These are phyloP conservation scores for Globisporangium rhizosaccharum DNA, from an alignment of 352 stramenopile species.

Conservation along the genomic window DNA sequence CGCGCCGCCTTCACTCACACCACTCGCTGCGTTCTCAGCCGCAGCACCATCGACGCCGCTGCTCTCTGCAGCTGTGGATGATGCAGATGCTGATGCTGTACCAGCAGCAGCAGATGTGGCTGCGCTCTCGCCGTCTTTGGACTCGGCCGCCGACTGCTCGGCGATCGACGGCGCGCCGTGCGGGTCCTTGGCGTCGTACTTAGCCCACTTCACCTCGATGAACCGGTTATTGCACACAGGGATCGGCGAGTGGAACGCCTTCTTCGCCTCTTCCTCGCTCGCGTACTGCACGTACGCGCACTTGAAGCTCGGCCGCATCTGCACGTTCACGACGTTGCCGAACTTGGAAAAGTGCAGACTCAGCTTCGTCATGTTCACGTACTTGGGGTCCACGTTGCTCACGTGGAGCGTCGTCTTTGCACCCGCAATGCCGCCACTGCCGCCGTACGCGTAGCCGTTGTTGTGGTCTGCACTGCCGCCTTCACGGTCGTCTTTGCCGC, in stretches of 20 bases:
- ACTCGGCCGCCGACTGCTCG: conserved; percentile 28
- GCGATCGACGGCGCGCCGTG: conserved; percentile 36
- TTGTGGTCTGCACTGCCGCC: neutral
- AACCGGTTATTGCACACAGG: conserved; percentile 89
- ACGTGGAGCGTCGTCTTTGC: conserved; percentile 77
- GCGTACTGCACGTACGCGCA: conserved; percentile 86
- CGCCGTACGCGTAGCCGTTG: conserved; percentile 1
- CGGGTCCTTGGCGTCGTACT: conserved; percentile 67
- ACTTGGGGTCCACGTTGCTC: conserved; percentile 83
- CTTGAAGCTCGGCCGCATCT: conserved; percentile 77
- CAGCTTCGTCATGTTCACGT: conserved; percentile 87
- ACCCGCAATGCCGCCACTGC: neutral
- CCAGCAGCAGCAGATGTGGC: neutral
- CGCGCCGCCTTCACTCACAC: conserved; percentile 10
- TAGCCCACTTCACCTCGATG: conserved; percentile 85
- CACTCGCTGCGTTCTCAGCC: conserved; percentile 1
- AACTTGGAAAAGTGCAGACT: conserved; percentile 87
- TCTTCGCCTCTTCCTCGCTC: conserved; percentile 75
- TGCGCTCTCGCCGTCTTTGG: conserved; percentile 27
- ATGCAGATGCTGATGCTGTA: too few relatives aligned
- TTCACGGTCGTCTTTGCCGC: conserved; percentile 21
- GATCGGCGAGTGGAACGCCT: conserved; percentile 82
- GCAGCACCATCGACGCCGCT: neutral
- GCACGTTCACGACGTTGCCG: conserved; percentile 85
- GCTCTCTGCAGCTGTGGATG: neutral